phyloP scores from a whole-genome alignment of 2,329 filamentous ascomycete species.

The Mycosphaerella sp. region DNA sequence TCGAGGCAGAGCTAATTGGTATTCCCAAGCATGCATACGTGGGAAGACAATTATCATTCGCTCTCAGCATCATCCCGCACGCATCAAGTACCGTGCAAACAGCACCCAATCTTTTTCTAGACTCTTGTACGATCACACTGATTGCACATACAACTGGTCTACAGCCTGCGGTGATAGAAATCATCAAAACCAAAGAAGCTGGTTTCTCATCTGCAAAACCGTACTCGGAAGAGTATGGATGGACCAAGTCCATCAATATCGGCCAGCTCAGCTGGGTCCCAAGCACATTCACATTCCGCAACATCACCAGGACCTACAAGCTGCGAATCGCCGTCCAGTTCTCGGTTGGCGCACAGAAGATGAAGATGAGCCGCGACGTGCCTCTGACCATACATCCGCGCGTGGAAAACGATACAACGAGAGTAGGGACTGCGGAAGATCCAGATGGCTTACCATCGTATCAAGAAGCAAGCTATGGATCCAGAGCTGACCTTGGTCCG shows the following conservation, averaged over 20 bases:
- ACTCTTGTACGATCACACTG: constrained; percentile 15
- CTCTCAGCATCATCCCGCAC: constrained; percentile 5
- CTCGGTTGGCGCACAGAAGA: constrained; percentile 7
- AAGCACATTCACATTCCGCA: constrained; percentile 8
- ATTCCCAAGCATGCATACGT: constrained; percentile 14
- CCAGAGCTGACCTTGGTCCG: neutral
- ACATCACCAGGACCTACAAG: constrained; percentile 13
- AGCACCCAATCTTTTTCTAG: constrained; percentile 12
- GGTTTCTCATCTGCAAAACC: constrained; percentile 7
- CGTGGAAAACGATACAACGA: constrained; percentile 1
- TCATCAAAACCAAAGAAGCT: constrained; percentile 8
- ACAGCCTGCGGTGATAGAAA: constrained; percentile 10
- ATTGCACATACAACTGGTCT: constrained; percentile 14
- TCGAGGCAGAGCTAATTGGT: constrained; percentile 2
- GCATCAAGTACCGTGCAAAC: constrained; percentile 3
- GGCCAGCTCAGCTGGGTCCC: constrained; percentile 12
- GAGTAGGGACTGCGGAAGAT: neutral
- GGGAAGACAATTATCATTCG: constrained; percentile 11
- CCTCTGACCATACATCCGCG: constrained; percentile 9
- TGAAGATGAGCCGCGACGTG: constrained; percentile 9
- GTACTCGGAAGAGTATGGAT: constrained; percentile 11
- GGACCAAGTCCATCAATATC: constrained; percentile 10
- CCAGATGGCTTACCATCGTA: constrained; percentile 4
- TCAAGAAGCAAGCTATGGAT: neutral
- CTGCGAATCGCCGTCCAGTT: constrained; percentile 14